These are phyloP conservation scores for Bremia lactucae DNA, from an alignment of 352 stramenopile species.

Conservation along the genomic window DNA sequence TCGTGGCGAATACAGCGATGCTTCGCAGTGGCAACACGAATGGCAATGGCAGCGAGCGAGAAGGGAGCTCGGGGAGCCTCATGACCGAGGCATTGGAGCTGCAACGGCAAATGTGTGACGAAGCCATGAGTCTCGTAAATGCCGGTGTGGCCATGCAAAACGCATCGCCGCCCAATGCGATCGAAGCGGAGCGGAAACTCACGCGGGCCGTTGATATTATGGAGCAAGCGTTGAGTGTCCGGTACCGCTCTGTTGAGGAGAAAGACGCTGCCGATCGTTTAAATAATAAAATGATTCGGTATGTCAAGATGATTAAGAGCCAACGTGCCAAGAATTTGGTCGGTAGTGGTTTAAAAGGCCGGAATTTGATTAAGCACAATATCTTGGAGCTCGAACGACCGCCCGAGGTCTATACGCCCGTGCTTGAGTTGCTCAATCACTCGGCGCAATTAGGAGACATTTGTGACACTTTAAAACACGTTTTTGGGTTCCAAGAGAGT, in stretches of 20 bases:
- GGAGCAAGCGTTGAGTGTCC: conserved; percentile 60
- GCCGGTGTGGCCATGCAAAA: conserved; percentile 66
- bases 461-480: conserved; percentile 89
- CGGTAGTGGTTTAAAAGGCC: conserved; percentile 15
- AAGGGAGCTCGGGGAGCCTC: conserved; percentile 20
- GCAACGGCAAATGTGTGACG: conserved; percentile 52
- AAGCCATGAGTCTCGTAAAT: conserved; percentile 69
- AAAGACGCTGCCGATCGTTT: conserved; percentile 49
- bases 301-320: conserved; percentile 81
- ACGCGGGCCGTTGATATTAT: conserved; percentile 58
- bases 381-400: conserved; percentile 60
- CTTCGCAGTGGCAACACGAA: conserved; percentile 15
- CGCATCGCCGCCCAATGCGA: conserved; percentile 36
- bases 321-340: conserved; percentile 43
- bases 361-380: conserved; percentile 44
- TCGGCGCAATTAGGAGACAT: conserved; percentile 43
- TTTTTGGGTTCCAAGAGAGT: conserved; percentile 92
- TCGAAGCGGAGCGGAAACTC: conserved; percentile 48
- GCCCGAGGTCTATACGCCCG: conserved; percentile 48
- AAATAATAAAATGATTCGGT: conserved; percentile 77
- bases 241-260: conserved; percentile 56
- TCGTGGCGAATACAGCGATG: conserved; percentile 8
- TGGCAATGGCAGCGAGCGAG: conserved; percentile 16
- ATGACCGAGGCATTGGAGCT: conserved; percentile 31
- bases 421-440: conserved; percentile 51